Percentiles rank a stretch among this genome's conserved stretches.
These are phyloP conservation scores for Blastobotrys apis DNA, from an alignment of 1,139 yeast genomes.

Conservation along the genomic window DNA sequence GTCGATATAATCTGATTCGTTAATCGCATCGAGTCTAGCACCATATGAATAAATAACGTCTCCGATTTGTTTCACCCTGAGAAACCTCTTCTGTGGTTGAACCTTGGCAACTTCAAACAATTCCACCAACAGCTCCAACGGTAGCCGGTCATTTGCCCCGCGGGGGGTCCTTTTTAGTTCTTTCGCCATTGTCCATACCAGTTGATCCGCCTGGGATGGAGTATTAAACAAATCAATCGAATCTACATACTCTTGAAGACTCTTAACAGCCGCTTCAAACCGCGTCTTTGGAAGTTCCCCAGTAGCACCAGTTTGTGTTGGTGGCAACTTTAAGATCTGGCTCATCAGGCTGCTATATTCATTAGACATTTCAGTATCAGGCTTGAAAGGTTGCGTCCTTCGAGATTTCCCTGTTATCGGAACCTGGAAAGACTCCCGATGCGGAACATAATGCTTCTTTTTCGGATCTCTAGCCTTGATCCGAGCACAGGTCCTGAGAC, in stretches of 20 bases:
- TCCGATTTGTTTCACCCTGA: slow-evolving; percentile 27
- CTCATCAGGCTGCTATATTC: not conserved
- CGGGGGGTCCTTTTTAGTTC: slow-evolving; percentile 2
- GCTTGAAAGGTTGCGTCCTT: not conserved
- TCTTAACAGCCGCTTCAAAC: slow-evolving; percentile 4
- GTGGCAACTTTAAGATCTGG: not conserved
- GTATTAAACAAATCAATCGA: slow-evolving; percentile 10
- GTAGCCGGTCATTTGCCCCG: slow-evolving; percentile 18
- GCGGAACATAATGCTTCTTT: not conserved
- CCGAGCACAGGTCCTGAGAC: not conserved
- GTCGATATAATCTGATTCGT: slow-evolving; percentile 36
- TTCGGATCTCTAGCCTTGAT: not conserved
- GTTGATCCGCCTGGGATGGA: slow-evolving; percentile 10
- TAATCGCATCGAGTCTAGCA: slow-evolving; percentile 36
- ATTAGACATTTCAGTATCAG: not conserved
- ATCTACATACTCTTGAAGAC: slow-evolving; percentile 12
- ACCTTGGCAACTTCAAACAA: slow-evolving; percentile 33
- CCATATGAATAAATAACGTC: slow-evolving; percentile 32
- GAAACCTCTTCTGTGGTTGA: slow-evolving; percentile 16
- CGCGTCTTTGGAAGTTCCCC: slow-evolving; percentile 4
- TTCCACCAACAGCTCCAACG: slow-evolving; percentile 26
- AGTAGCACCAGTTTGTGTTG: not conserved
- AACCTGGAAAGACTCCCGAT: slow-evolving; percentile 6
- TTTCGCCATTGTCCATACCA: slow-evolving; percentile 18
- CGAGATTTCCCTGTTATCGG: slow-evolving; percentile 1